Conservation (phyloP, 2,329 filamentous ascomycete species). For the Drechslera avenae region DNA sequence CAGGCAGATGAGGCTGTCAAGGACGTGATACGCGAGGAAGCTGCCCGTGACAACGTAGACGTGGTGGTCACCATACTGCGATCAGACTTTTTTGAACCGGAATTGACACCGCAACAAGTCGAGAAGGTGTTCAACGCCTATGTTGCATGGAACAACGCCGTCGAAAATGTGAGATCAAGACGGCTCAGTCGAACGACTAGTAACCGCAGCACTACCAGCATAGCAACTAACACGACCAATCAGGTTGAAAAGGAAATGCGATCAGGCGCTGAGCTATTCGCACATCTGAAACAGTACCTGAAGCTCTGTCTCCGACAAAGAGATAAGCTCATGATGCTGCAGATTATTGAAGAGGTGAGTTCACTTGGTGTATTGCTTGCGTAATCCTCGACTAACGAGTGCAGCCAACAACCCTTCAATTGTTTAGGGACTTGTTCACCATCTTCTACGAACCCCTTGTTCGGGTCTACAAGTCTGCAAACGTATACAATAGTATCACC, state of each 20-base stretch:
- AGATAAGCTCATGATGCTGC: constrained; percentile 97
- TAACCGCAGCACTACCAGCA: constrained; percentile 39
- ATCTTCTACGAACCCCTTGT: constrained; percentile 99
- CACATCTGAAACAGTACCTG: constrained; percentile 89
- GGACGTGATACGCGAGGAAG: constrained; percentile 72
- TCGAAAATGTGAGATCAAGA: constrained; percentile 69
- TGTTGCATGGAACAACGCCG: constrained; percentile 92
- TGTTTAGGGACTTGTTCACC: constrained; percentile 94
- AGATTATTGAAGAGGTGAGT: constrained; percentile 80
- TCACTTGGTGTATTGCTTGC: not conserved
- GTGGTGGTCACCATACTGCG: constrained; percentile 83
- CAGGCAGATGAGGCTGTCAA: constrained; percentile 78
- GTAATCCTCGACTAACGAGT: constrained; percentile 21
- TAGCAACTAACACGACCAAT: constrained; percentile 29
- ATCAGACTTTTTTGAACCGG: constrained; percentile 74
- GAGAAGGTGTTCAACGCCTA: constrained; percentile 91
- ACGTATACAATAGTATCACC: constrained; percentile 95
- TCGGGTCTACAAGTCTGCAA: constrained; percentile 96
- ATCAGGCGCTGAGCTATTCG: constrained; percentile 89
- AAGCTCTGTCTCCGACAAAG: constrained; percentile 90
- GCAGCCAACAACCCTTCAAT: constrained; percentile 85
- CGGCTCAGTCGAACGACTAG: constrained; percentile 42
- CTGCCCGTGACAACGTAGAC: constrained; percentile 75
- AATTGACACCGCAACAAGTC: constrained; percentile 75
- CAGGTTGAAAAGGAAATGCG: constrained; percentile 81